Base-by-base conservation (phyloP, 176 grass and related monocot species). In the Eragrostis nindensis region DNA sequence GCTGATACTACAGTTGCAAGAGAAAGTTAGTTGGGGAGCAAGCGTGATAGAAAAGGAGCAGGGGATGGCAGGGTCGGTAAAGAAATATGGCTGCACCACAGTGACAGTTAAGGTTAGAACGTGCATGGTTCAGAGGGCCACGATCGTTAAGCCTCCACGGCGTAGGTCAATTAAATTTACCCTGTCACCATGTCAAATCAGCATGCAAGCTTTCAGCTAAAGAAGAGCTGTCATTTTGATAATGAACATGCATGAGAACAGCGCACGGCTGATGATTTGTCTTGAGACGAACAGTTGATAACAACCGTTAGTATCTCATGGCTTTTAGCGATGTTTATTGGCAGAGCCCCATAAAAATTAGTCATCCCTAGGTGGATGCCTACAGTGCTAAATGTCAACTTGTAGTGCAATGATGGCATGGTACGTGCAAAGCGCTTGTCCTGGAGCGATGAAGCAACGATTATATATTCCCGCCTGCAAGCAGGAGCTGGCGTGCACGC, bases 351-450 rank as follows among this genome's bases (percentile, higher is more conserved):
- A n/a, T 59, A 57, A 11, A 14, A 61, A 61, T 16, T 30, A 48
- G 38, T 22, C 71, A 49, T 68, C 38, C 49, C 40, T 38, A 62
- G 55, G 11, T 39, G 13, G 27, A 66, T 53, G 60, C 44, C 53
- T 64, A 21, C 71, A 56, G 22, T 24, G 11, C 25, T 53, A 52
- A 10, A 39, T 53, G 80, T 79, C 62, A 79, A 79, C 62, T 22
- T 79, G 27, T 52, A 50, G 62, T 5, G 45, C 50, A 43, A 78
- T 12, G 60, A 27, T 36, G 32, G 26, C 11, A 66, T 79, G 46
- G 50, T 50, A 79, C 76, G 76, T 64, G 80, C 61, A 47, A 63
- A 62, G 27, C 56, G 13, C 43, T 49, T 72, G 68, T 46, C 57
- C 68, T 17, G 44, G 27, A 25, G 68, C 43, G 68, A 63, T 40